Base-by-base conservation (phyloP, 1,284 basidiomycete genomes). In the Taiwanofungus camphoratus region DNA sequence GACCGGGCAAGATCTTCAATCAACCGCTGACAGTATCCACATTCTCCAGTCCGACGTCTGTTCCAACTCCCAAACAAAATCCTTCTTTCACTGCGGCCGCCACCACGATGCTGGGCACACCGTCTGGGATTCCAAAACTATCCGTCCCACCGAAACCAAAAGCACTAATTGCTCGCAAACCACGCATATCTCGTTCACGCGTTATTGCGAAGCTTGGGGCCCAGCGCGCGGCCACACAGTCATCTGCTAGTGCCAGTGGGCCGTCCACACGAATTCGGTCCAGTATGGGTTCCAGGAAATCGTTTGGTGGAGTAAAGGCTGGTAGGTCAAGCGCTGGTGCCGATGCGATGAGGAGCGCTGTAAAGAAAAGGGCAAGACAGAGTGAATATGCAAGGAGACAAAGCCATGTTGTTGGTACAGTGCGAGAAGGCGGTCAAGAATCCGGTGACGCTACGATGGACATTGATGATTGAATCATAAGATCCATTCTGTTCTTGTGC, bases 191-290 rank as follows among this genome's bases (percentile, higher is more conserved):
- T 27, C 75, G 86, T 19, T 83, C 83, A 20, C 81, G 79, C 47
- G 82, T 89, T 27, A 86, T 88, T 39, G 82, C 85, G 1, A 77
- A 71, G 53, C 65, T 88, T 19, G 83, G 79, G 4, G 81, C 80
- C n/a, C 80, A 87, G 59, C 74, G 83, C 6, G 76, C 72, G 16
- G 73, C 65, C 9, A 47, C 49, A 16, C 45, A 50, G 41, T 30
- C 47, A 7, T 40, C 50, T 8, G 18, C 44, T 5, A 42, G 30
- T 29, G 41, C 39, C 21, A 38, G 44, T 11, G 31, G 42, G 16
- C 30, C 15, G 18, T 29, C 44, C 5, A 29, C 45, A 16, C 62
- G 64, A 0, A 56, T 51, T 41, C 68, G 82, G 40, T 83, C 82
- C 37, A 83, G 81, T 54, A 60, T 79, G 35, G 74, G 80, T 26